Conservation (phyloP, 2,329 filamentous ascomycete genomes). For the Colletotrichum agaves region DNA sequence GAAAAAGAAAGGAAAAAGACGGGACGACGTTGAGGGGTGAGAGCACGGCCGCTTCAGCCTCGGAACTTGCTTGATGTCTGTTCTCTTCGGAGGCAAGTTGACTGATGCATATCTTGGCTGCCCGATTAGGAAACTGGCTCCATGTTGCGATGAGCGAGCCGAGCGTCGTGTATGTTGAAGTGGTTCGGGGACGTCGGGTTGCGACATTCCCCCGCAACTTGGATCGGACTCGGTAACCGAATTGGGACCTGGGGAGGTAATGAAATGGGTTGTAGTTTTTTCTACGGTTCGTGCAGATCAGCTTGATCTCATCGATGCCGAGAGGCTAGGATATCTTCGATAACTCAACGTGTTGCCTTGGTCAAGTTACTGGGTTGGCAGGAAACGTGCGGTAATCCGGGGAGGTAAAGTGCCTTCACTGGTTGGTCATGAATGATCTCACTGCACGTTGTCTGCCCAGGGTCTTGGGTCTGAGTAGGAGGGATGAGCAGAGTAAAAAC, state of each 20-base stretch:
- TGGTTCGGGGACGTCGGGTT: conserved; percentile 6
- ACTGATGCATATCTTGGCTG: not conserved
- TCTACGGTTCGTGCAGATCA: not conserved
- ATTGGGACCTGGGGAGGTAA: not conserved
- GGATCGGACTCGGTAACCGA: conserved; percentile 5
- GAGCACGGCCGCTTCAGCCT: conserved; percentile 15
- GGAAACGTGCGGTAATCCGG: too few relatives aligned
- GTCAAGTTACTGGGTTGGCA: not conserved
- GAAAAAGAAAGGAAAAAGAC: not conserved
- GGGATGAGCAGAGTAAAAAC: not conserved
- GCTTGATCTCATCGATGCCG: too few relatives aligned
- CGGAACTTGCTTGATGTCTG: not conserved
- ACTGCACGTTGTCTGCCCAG: not conserved
- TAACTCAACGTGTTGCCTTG: too few relatives aligned
- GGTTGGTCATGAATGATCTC: not conserved
- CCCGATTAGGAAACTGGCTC: conserved; percentile 12
- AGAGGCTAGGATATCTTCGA: too few relatives aligned
- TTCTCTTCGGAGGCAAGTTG: not conserved
- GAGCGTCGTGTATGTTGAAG: not conserved
- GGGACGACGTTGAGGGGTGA: conserved; percentile 13
- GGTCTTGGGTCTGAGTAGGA: not conserved
- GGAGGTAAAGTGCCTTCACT: too few relatives aligned
- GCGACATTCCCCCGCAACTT: conserved; percentile 21
- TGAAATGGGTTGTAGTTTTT: not conserved
- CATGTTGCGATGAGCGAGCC: not conserved